These are phyloP conservation scores for Malus hybrid DNA, from an alignment of 331 rosid species.

Conservation along the genomic window DNA sequence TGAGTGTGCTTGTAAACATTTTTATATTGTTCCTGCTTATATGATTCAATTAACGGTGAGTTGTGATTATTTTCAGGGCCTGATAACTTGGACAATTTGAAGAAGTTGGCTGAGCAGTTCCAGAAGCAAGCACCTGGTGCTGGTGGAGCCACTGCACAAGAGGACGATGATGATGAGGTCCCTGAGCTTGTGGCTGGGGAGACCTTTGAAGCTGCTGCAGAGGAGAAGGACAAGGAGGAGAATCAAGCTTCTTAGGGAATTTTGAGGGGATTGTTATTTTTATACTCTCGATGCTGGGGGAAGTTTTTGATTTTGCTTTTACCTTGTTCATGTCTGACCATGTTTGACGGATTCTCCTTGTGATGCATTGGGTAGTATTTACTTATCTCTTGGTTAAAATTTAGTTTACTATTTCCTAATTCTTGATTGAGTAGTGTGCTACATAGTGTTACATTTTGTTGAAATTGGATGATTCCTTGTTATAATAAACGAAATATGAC, in stretches of 20 bases:
- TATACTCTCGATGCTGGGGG: background rate
- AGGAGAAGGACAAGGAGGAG: slow-evolving; percentile 44
- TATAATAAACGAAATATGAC: background rate
- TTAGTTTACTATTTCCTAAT: background rate
- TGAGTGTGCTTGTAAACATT: slow-evolving; percentile 7
- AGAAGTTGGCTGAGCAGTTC: slow-evolving; percentile 82
- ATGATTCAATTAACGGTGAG: background rate
- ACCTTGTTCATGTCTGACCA: slow-evolving; percentile 5
- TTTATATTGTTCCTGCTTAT: background rate
- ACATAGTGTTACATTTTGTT: background rate
- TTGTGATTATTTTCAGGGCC: slow-evolving; percentile 48
- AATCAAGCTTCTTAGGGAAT: slow-evolving; percentile 32
- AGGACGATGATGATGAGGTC: slow-evolving; percentile 61
- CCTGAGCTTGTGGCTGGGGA: slow-evolving; percentile 59
- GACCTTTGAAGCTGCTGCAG: slow-evolving; percentile 59
- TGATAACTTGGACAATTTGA: slow-evolving; percentile 85
- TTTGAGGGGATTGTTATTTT: slow-evolving; percentile 13
- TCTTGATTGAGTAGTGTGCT: background rate
- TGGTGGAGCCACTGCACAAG: slow-evolving; percentile 30
- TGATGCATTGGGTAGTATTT: slow-evolving; percentile 15
- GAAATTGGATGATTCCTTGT: background rate
- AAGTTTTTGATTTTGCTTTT: slow-evolving; percentile 7
- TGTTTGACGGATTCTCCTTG: slow-evolving; percentile 8
- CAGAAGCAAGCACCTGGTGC: slow-evolving; percentile 76
- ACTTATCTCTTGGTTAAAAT: background rate